Percentiles rank a stretch among this genome's conserved stretches.
Evolutionary conservation across 257 asterid genomes (phyloP).

Genomic region (Anisodus tanguticus): DNA sequence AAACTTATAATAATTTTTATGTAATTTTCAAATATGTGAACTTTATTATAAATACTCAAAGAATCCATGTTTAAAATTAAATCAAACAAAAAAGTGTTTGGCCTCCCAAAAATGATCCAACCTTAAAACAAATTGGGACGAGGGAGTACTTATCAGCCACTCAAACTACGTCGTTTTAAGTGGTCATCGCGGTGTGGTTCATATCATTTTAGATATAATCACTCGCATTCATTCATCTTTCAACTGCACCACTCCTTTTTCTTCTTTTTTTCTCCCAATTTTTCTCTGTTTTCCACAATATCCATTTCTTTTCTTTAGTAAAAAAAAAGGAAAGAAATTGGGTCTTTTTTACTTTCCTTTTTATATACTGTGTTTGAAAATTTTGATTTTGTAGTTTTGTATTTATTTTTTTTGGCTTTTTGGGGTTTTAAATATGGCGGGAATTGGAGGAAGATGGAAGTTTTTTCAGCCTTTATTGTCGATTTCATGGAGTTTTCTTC

Average conservation of each 20-base stretch:
- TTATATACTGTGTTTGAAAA: background rate
- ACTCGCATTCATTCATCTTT: background rate
- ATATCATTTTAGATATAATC: background rate
- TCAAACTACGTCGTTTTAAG: conserved; percentile 1
- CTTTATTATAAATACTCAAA: too few species aligned
- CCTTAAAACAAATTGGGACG: too few species aligned
- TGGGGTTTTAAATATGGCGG: conserved; percentile 49
- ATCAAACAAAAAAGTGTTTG: too few species aligned
- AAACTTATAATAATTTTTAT: too few species aligned
- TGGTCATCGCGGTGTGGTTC: background rate
- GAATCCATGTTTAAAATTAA: too few species aligned
- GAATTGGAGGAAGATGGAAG: conserved; percentile 58
- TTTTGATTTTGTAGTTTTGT: too few species aligned
- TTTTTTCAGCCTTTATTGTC: conserved; percentile 63
- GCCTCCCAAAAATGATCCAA: too few species aligned
- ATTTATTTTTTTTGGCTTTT: background rate
- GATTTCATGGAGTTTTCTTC: conserved; percentile 68
- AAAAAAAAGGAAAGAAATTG: conserved; percentile 11
- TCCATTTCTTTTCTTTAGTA: conserved; percentile 5
- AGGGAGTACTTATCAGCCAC: background rate
- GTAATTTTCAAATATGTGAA: too few species aligned
- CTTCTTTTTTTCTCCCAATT: background rate
- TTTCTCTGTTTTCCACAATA: background rate
- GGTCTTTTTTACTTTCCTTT: background rate
- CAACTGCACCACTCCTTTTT: background rate